Base-by-base conservation (phyloP, 371 early-diverging fungal genomes). In the Mortierella polycephala region DNA sequence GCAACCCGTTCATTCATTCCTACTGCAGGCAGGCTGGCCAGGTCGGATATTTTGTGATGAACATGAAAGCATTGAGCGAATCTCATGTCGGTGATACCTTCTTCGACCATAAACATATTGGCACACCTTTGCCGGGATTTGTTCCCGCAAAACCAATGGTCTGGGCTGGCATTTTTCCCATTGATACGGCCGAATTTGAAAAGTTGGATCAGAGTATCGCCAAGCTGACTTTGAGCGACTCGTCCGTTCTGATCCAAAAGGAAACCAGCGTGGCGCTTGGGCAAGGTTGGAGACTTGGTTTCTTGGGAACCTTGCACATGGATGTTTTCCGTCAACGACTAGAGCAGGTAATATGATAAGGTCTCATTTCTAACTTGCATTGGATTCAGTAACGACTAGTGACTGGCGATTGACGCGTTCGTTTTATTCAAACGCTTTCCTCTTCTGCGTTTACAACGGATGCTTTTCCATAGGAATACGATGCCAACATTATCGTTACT, bases 11-110 rank as follows among this genome's bases (percentile, higher is more conserved):
- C 30, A 30, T 30, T 30, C 30, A 30, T 30, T 4, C 4, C 30
- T 4, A 30, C 30, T 40, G 42, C 49, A 91, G 90, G 44, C 87
- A 91, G 57, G 94, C 96, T 20, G 99, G 99, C 0, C 99, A 99
- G 81, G 99, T 99, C 30, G 99, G 99, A 4, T 99, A 96, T 79
- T 85, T 96, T 44, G 85, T 93, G 13, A 90, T 96, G 80, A 93
- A 93, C 63, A 97, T 99, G 96, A 98, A 97, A 75, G 89, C 91
- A 2, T 89, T 95, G 1, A 86, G 92, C 42, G 99, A 99, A 76
- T 96, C 98, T 5, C 88, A 91, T 72, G 92, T 99, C n/a, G 99
- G 99, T 41, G 99, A 99, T 75, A 98, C 99, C 2, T 96, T 98
- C 69, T 90, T 92, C 85, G 89, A 87, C 60, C 74, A 86, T 49